Percentiles rank a stretch among this genome's conserved stretches.
phyloP scores from a whole-genome alignment of 2,329 filamentous ascomycete species.

The Lachnellula suecica region DNA sequence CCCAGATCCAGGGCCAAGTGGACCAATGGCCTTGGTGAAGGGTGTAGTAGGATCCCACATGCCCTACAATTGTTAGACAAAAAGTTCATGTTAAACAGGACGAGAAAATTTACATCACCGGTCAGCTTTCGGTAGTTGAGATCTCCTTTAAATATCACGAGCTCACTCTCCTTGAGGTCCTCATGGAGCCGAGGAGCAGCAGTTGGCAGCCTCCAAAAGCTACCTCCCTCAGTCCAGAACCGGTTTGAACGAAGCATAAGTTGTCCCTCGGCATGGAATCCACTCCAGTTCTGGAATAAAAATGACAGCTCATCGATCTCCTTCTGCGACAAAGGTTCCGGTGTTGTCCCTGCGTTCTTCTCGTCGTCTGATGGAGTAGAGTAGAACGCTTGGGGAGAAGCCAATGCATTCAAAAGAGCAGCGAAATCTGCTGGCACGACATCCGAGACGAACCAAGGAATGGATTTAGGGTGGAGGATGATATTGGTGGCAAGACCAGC shows the following conservation, averaged over 20 bases:
- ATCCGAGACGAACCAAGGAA: conserved; percentile 98
- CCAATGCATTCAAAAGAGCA: conserved; percentile 78
- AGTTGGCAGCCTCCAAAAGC: conserved; percentile 82
- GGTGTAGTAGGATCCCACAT: conserved; percentile 85
- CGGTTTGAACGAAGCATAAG: conserved; percentile 78
- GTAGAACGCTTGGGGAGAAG: conserved; percentile 77
- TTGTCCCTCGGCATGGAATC: conserved; percentile 79
- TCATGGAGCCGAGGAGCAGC: conserved; percentile 66
- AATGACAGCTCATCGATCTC: conserved; percentile 70
- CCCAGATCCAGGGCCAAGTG: conserved; percentile 77
- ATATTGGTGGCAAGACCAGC: conserved; percentile 82
- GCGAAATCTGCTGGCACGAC: conserved; percentile 84
- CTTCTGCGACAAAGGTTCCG: conserved; percentile 61
- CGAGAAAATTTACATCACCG: conserved; percentile 66
- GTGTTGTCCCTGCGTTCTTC: conserved; percentile 52
- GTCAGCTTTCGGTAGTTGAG: conserved; percentile 94
- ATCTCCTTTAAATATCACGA: conserved; percentile 97
- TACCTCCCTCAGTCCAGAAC: conserved; percentile 89
- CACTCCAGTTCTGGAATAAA: conserved; percentile 79
- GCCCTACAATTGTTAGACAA: conserved; percentile 46
- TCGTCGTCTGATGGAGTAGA: conserved; percentile 70
- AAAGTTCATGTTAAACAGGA: not conserved
- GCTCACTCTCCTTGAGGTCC: conserved; percentile 78
- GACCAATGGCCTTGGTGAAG: conserved; percentile 81
- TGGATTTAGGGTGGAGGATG: conserved; percentile 88